Evolutionary conservation across 805 yeast genomes (phyloP), one percentile per base, ranked within the genome.

Genomic region (Candida succiphila): DNA sequence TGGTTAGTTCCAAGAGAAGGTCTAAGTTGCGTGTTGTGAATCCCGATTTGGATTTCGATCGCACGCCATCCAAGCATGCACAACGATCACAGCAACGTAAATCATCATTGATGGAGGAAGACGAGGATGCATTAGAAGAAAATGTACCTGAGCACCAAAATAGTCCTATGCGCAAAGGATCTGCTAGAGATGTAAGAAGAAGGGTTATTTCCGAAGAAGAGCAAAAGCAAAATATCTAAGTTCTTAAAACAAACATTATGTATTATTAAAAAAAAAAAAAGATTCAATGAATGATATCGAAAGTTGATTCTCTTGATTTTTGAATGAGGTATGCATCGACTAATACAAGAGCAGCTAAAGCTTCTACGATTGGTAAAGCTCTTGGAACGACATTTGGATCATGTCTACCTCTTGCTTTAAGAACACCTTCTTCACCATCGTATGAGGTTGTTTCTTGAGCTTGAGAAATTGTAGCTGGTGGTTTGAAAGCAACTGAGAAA

Each of bases 301-400:
- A 56, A 29, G 75, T 67, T 33, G 63, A 70, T 45, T 81, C 86
- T 59, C 98, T 76, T 22, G 95, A 67, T 58, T 83, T 80, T 63
- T 89, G 98, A 30, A 88, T 70, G 62, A 92, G 61, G 37, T 82
- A 61, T 36, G 84, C 77, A 57, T 92, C 98, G 28, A 89, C 89
- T 42, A 89, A 60, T 2, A 86, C 96, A 44, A 92, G 67, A n/a
- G 96, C 92, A 31, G 97, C 75, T 97, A 92, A 89, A 27, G 97
- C 85, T 65, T 92, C 98, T 21, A 92, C 97, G 51, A 92, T 92
- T 33, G 98, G 97, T 40, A 92, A 86, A 26, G 98, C 98, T 59
- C 98, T 78, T 44, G 98, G 98, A 16, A 94, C 94, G 35, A 92
- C 98, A 51, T 88, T 85, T 23, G 98, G 98, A 56, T 92, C 98